These are phyloP conservation scores for Magnusiomyces ingens DNA, from an alignment of 1,139 yeast genomes.

Conservation along the genomic window DNA sequence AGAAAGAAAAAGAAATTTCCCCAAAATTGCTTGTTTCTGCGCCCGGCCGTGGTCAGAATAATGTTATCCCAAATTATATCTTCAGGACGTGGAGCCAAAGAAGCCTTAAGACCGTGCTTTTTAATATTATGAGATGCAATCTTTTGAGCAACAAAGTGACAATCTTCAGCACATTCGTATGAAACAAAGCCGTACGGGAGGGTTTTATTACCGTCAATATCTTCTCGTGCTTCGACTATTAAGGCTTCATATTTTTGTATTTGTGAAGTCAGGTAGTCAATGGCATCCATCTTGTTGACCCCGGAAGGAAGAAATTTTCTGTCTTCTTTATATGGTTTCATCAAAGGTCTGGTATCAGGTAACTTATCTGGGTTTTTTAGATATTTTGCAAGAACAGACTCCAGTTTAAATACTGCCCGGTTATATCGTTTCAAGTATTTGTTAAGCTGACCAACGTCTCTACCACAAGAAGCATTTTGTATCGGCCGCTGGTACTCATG, in stretches of 20 bases:
- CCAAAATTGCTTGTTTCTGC: constrained; percentile 32
- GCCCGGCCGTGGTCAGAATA: constrained; percentile 26
- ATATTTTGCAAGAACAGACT: constrained; percentile 31
- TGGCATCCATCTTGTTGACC: constrained; percentile 27
- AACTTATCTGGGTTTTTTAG: constrained; percentile 27
- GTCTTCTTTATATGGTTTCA: constrained; percentile 20
- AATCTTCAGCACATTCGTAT: constrained; percentile 27
- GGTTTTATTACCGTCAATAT: constrained; percentile 18
- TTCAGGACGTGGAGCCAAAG: constrained; percentile 34
- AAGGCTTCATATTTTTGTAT: constrained; percentile 25
- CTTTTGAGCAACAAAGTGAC: constrained; percentile 26
- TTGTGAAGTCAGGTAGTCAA: constrained; percentile 26
- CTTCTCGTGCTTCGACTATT: constrained; percentile 26
- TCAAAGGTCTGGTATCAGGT: constrained; percentile 23
- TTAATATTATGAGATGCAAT: constrained; percentile 13
- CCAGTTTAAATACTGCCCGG: constrained; percentile 26
- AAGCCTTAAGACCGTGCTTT: constrained; percentile 8
- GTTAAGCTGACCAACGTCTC: constrained; percentile 28
- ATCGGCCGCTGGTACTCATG: constrained; percentile 19
- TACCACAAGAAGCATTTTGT: constrained; percentile 32
- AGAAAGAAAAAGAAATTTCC: constrained; percentile 31
- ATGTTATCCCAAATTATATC: constrained; percentile 37
- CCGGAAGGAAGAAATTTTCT: background rate
- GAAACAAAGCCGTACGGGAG: constrained; percentile 36
- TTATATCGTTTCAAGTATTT: constrained; percentile 27